Evolutionary conservation across 2,329 filamentous ascomycete species (phyloP), one percentile per base, ranked within the genome.

Genomic region (Colletotrichum phormii): DNA sequence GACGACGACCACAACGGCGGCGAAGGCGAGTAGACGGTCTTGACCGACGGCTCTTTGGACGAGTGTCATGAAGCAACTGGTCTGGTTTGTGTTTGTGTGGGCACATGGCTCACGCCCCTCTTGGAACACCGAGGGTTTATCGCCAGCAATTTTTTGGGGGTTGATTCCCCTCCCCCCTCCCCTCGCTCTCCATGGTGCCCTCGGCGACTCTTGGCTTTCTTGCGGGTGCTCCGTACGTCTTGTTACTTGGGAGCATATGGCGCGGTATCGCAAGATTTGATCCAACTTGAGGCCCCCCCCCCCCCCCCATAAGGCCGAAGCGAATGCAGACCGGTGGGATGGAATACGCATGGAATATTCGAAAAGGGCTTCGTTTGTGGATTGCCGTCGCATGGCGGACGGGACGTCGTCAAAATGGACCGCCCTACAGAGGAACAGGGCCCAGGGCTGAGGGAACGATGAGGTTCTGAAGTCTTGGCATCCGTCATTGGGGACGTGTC

Each of bases 391-490:
- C 66, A 70, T 72, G 53, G 70, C 60, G 59, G 70, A 72, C 70
- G 66, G 66, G 70, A 72, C 60, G 70, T 72, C 64, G 70, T 72
- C 60, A 64, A 69, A 64, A 72, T 70, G 60, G 60, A 35, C 70
- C 66, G 70, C 66, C 70, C 66, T 72, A 72, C 60, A 70, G 65
- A 64, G 42, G 53, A 72, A 60, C 70, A 72, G 70, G 70, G 70
- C 70, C 60, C 70, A 64, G 70, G 70, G 70, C 70, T 72, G 70
- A 72, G 66, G 70, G 58, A 69, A 70, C 60, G 59, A 55, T 61
- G 70, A 72, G 66, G 70, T 70, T 70, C 24, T 72, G 70, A 70
- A 72, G 70, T 63, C 70, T 72, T 72, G 70, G 70, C 70, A 64
- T 72, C 60, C 70, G 70, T 72, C 66, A 70, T 72, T 70, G 54